Base-by-base conservation (phyloP, 169 alveolate genomes). In the Plasmodium vivax region DNA sequence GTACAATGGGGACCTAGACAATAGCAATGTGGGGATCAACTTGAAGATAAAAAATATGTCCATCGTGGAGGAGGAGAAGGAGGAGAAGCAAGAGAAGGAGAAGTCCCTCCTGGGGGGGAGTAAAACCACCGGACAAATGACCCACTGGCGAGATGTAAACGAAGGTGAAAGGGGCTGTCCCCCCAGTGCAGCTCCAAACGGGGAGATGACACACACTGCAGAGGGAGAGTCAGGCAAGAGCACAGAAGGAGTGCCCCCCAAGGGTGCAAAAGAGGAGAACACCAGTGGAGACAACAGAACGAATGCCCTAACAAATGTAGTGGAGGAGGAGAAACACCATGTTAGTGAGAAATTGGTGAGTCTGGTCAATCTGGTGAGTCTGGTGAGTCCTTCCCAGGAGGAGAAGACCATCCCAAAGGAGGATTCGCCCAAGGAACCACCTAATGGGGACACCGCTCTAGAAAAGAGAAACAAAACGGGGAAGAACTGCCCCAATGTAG, bases 11-110 rank as follows among this genome's bases (percentile, higher is more conserved):
- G 93, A 85, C 19, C 32, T 85, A 30, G 93, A 85, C 68, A 85
- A 85, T 73, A 85, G 93, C 71, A 85, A 85, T 36, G 85, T 85
- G 23, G 93, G 93, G 1, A 85, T 85, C 3, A 85, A 85, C 56
- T 85, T 85, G 38, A 85, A 85, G 75, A 74, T 85, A 68, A 85
- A 85, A 85, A 85, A 85, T 75, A 51, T 85, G 85, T 47, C 81
- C 16, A 47, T 85, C 34, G 38, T 73, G 16, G 83, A 71, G 16
- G 45, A 41, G 5, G 14, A 74, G 19, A 85, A 71, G 43, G 75
- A 72, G 41, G 92, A 0, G 27, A 23, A 23, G 27, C 27, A 23
- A 23, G 27, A 23, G 27, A 23, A 23, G 73, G 80, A 73, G 23
- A 9, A n/a, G 36, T 9, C n/a, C 27, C 12, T 10, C 38, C 8